These are phyloP conservation scores for Kodamaea fungicola DNA, from an alignment of 1,139 yeast species.

Conservation along the genomic window DNA sequence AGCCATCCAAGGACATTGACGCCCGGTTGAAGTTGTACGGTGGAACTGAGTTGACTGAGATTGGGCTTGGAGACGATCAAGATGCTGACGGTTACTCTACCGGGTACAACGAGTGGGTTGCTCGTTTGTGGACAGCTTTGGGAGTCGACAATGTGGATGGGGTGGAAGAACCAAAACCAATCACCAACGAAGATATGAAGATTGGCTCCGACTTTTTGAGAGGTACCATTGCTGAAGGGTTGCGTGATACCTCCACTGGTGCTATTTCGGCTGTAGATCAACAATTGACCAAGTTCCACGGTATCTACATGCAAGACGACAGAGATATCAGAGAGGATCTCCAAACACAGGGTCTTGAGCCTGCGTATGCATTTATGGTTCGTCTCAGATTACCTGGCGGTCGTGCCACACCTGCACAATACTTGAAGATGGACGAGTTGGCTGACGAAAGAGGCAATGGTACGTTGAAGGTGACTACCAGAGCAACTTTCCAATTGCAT, in stretches of 20 bases:
- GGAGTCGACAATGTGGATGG: slow-evolving; percentile 84
- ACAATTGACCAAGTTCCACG: slow-evolving; percentile 95
- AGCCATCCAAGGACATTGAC: slow-evolving; percentile 77
- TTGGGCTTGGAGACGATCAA: slow-evolving; percentile 95
- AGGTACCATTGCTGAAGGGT: slow-evolving; percentile 90
- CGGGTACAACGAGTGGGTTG: slow-evolving; percentile 86
- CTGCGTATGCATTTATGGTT: slow-evolving; percentile 94
- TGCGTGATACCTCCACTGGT: slow-evolving; percentile 80
- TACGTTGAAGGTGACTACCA: slow-evolving; percentile 89
- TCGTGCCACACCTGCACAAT: slow-evolving; percentile 80
- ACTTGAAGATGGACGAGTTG: slow-evolving; percentile 80
- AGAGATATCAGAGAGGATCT: slow-evolving; percentile 94
- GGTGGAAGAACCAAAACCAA: slow-evolving; percentile 92
- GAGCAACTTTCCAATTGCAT: slow-evolving; percentile 96
- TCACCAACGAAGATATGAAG: slow-evolving; percentile 95
- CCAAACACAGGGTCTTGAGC: slow-evolving; percentile 88
- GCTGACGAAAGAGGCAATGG: slow-evolving; percentile 88
- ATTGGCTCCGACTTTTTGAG: slow-evolving; percentile 79
- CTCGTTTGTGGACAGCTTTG: slow-evolving; percentile 78
- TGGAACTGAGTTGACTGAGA: slow-evolving; percentile 65
- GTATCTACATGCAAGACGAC: slow-evolving; percentile 98
- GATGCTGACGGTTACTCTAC: slow-evolving; percentile 95
- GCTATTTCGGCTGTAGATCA: slow-evolving; percentile 91
- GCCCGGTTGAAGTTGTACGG: slow-evolving; percentile 67
- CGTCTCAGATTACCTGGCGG: slow-evolving; percentile 97